Evolutionary conservation across 345 rosid genomes (phyloP), one percentile per base, ranked within the genome.

Genomic region (Pistacia vera): DNA sequence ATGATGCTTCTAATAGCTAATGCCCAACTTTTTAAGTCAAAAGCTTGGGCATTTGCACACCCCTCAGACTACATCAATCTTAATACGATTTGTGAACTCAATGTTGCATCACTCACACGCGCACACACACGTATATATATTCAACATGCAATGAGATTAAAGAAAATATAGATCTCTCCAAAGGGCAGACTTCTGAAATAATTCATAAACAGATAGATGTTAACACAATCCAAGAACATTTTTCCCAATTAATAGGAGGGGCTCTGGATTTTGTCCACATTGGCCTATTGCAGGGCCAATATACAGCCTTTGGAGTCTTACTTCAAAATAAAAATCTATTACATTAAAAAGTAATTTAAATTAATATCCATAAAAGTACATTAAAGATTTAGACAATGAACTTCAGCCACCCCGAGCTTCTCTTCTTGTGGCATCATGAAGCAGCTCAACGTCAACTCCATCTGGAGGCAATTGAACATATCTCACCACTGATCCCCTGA

Each of bases 341-440:
- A 59, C 80, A 56, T 66, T 54, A 8, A 56, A 46, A 72, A 76
- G 51, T 57, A 68, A 68, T 73, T 28, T 68, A 59, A 74, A 67
- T 57, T 18, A 48, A 81, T 49, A 69, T 68, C 67, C 66, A 67
- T 52, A 60, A 38, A 52, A 84, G 63, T 28, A 62, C 66, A 66
- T 20, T 56, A 33, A 66, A 33, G 65, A 20, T 70, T 58, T 17
- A 41, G 57, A 52, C 17, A 44, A 38, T 22, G 49, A 30, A 49
- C 59, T 52, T 82, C 86, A 97, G 78, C 98, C 98, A 51, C 99
- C 98, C 33, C 98, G 91, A 77, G 99, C 99, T 84, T 94, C 99
- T 88, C 99, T 92, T 86, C 99, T 90, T 49, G 99, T 92, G 64
- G 99, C 99, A 62, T 97, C 99, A 49, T 97, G 99, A 67, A 97